Percentiles rank a stretch among this genome's conserved stretches.
These are phyloP conservation scores for Trichoderma breve DNA, from an alignment of 2,329 filamentous ascomycete genomes.

Conservation along the genomic window DNA sequence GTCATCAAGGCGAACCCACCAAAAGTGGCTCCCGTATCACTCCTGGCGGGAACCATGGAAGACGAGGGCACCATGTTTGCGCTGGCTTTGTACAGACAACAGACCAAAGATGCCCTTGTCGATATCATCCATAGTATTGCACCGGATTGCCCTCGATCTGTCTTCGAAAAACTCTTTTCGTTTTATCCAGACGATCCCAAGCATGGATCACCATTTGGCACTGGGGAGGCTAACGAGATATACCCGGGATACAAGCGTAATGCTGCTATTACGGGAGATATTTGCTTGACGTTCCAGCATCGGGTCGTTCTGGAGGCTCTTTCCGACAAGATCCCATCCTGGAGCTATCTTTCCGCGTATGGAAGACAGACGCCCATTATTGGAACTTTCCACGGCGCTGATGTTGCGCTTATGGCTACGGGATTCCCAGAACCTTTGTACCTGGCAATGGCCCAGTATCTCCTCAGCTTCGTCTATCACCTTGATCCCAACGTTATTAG, in stretches of 20 bases:
- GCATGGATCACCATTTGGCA: background rate
- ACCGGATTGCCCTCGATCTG: background rate
- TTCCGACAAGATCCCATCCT: background rate
- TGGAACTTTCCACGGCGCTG: background rate
- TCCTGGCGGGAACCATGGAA: background rate
- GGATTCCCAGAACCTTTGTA: background rate
- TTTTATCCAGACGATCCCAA: background rate
- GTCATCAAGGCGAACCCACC: background rate
- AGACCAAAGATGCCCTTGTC: background rate
- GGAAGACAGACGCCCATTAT: background rate
- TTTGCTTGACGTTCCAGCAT: background rate
- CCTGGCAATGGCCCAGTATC: background rate
- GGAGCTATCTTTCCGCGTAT: background rate
- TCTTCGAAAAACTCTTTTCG: background rate
- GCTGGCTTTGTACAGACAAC: background rate
- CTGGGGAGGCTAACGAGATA: background rate
- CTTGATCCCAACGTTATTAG: background rate
- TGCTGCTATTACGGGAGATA: background rate
- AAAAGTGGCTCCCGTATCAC: background rate
- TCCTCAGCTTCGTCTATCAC: background rate
- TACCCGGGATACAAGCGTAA: background rate
- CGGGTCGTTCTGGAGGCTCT: background rate
- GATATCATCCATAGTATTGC: background rate
- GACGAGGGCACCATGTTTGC: background rate
- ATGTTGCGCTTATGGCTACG: background rate